Percentiles rank a stretch among this genome's conserved stretches.
These are phyloP conservation scores for Mucor ambiguus DNA, from an alignment of 371 early-diverging fungal species.

Conservation along the genomic window DNA sequence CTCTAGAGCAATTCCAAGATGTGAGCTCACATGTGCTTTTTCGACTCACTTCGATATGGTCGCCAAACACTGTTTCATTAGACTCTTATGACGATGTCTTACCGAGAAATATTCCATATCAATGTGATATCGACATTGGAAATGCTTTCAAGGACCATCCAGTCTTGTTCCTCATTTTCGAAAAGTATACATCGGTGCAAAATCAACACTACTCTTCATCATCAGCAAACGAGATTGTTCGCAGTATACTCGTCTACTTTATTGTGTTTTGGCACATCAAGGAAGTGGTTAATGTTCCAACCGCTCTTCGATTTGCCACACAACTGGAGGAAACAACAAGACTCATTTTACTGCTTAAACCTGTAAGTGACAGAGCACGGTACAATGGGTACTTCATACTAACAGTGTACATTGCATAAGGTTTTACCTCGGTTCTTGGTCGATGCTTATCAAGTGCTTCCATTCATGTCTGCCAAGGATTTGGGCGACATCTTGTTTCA, in stretches of 20 bases:
- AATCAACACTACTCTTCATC: neutral
- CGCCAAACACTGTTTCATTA: slow-evolving; percentile 25
- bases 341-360: slow-evolving; percentile 22
- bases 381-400: neutral
- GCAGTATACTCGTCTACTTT: slow-evolving; percentile 47
- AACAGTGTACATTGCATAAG: slow-evolving; percentile 2
- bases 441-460: slow-evolving; percentile 30
- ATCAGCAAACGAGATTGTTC: slow-evolving; percentile 27
- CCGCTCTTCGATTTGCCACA: slow-evolving; percentile 38
- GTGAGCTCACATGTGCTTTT: slow-evolving; percentile 27
- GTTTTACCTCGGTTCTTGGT: slow-evolving; percentile 27
- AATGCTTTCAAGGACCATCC: slow-evolving; percentile 53
- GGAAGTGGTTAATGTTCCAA: slow-evolving; percentile 33
- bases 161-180: slow-evolving; percentile 38
- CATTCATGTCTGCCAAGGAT: slow-evolving; percentile 40
- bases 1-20: slow-evolving; percentile 18
- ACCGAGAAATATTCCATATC: slow-evolving; percentile 39
- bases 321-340: slow-evolving; percentile 46
- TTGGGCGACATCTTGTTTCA: slow-evolving; percentile 38
- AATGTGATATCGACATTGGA: slow-evolving; percentile 46
- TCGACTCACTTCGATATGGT: slow-evolving; percentile 35
- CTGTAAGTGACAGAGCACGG: slow-evolving; percentile 20
- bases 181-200: slow-evolving; percentile 25
- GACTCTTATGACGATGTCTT: slow-evolving; percentile 43
- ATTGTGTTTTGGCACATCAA: slow-evolving; percentile 55